These are phyloP conservation scores for Xanthoconium purpureum DNA, from an alignment of 768 basidiomycete species.

Conservation along the genomic window DNA sequence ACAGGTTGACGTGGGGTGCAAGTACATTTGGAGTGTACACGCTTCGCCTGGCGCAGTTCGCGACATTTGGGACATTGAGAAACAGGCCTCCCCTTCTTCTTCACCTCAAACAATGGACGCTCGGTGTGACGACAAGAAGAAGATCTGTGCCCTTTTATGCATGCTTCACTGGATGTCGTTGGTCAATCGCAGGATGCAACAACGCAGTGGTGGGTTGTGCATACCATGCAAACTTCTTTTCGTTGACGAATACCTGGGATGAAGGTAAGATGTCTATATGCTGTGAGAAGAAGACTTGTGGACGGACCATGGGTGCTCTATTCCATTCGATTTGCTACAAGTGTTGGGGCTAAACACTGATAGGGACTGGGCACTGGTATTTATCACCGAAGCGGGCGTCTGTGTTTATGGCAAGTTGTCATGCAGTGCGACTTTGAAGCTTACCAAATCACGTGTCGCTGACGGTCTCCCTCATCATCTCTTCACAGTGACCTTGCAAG, in stretches of 20 bases:
- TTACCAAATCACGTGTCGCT: too few species aligned
- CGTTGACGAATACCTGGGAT: slow-evolving; percentile 66
- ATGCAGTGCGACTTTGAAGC: not conserved
- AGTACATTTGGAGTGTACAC: slow-evolving; percentile 78
- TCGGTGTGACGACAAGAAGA: slow-evolving; percentile 85
- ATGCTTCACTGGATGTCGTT: slow-evolving; percentile 63
- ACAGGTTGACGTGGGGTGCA: slow-evolving; percentile 47
- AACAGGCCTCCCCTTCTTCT: slow-evolving; percentile 89
- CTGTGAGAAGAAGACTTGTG: not conserved
- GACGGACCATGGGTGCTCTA: slow-evolving; percentile 23
- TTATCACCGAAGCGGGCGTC: not conserved
- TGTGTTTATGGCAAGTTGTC: too few species aligned
- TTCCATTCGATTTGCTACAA: slow-evolving; percentile 11
- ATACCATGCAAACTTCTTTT: slow-evolving; percentile 73
- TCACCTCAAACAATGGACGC: slow-evolving; percentile 87
- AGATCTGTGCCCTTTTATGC: slow-evolving; percentile 93
- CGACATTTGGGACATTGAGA: slow-evolving; percentile 88
- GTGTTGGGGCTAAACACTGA: not conserved
- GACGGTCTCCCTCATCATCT: too few species aligned
- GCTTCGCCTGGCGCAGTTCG: slow-evolving; percentile 74
- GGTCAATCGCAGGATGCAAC: slow-evolving; percentile 10
- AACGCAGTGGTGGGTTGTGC: slow-evolving; percentile 12
- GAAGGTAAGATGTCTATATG: not conserved
- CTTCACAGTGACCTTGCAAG: too few species aligned
- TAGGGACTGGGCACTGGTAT: not conserved